These are phyloP conservation scores for Mycena vitilis DNA, from an alignment of 768 basidiomycete genomes.

Conservation along the genomic window DNA sequence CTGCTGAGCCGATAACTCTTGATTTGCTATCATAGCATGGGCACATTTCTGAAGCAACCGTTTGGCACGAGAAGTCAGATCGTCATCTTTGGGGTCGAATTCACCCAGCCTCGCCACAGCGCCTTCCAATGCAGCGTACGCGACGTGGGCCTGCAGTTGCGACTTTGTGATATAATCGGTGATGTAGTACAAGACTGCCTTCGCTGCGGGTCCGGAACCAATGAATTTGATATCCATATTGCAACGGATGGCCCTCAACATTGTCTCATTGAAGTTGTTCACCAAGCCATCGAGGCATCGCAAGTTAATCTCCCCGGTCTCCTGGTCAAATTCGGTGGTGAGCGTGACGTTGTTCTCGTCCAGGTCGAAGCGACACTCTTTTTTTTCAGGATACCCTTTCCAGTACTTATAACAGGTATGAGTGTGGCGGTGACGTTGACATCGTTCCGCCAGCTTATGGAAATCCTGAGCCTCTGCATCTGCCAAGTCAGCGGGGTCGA, in stretches of 20 bases:
- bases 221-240: conserved; percentile 13
- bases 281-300: conserved; percentile 14
- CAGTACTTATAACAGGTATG: conserved; percentile 17
- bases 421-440: not conserved
- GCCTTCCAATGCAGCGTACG: not conserved
- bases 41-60: conserved; percentile 4
- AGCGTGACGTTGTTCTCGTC: not conserved
- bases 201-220: not conserved
- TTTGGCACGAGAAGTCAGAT: not conserved
- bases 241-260: not conserved
- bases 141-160: conserved; percentile 1
- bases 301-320: not conserved
- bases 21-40: not conserved
- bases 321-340: not conserved
- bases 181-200: conserved; percentile 9
- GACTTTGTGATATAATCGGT: conserved; percentile 13
- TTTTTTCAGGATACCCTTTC: not conserved
- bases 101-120: no score
- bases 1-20: conserved; percentile 1
- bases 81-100: not conserved
- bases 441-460: not conserved
- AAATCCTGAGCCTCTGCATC: not conserved
- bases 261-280: not conserved
- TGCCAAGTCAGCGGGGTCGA: not conserved
- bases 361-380: conserved; percentile 6